Base-by-base conservation (phyloP, 441 rosid species). In the Rhodomyrtus psidioides region DNA sequence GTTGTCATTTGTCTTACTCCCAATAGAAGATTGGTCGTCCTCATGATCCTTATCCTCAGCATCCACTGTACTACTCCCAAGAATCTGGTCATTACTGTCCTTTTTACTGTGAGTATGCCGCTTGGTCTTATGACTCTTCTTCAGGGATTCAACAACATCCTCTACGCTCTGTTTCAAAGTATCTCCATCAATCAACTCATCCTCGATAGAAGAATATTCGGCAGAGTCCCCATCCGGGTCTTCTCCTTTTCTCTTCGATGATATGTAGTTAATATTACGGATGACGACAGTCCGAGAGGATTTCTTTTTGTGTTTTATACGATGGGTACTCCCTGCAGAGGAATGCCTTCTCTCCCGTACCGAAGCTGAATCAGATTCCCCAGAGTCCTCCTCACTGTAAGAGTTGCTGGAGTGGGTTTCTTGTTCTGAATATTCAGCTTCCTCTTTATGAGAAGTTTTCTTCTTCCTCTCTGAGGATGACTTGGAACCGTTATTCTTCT, bases 191-290 rank as follows among this genome's bases (percentile, higher is more conserved):
- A 89, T 86, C 81, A 91, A 88, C 82, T 91, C 94, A 74, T 91
- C 92, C 82, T 91, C 95, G 1, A 82, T 53, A 81, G 90, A 91
- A 85, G 89, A 88, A 57, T 90, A 89, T 85, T 88, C 94, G 60
- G 88, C 88, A 53, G 91, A 88, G 55, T 9, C 87, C 57, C 87
- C 90, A 86, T 56, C 85, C 81, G 87, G 89, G 62, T 93, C 96
- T 84, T 85, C 92, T 30, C 90, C 92, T 89, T 93, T 93, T 90
- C 92, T 93, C 89, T 93, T 92, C 7, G 98, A 95, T 2, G 96
- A 93, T 84, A 94, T 95, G 92, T 95, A 96, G 89, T 96, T 95
- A 46, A 96, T 96, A 81, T 96, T 96, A 16, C 96, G 95, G 85
- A 96, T 96, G 76, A 96, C 95, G 3, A 95, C 97, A 7, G 94